Conservation (phyloP, 2,329 filamentous ascomycete genomes). For the Microcera coccophila region DNA sequence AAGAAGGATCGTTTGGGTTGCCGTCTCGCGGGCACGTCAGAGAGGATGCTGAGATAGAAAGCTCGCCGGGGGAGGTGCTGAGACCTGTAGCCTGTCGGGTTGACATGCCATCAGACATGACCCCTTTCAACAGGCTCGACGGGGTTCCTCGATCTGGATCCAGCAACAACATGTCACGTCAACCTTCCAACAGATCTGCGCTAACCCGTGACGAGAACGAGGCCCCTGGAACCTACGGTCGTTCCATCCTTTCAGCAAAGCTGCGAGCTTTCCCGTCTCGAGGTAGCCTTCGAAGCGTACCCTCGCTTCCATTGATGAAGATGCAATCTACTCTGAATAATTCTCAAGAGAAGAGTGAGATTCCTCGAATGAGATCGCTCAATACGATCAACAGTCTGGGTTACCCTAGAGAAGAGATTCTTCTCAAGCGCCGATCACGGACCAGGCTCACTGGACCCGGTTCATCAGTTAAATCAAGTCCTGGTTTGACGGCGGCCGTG, state of each 20-base stretch:
- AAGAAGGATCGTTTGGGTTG: conserved; percentile 4
- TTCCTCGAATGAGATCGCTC: conserved; percentile 24
- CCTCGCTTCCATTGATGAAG: conserved; percentile 23
- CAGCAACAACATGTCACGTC: neutral
- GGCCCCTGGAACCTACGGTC: conserved; percentile 4
- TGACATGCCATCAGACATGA: conserved; percentile 1
- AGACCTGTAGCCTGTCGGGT: neutral
- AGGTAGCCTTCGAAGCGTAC: conserved; percentile 20
- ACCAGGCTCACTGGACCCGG: conserved; percentile 14
- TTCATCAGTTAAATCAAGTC: conserved; percentile 30
- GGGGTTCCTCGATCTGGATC: conserved; percentile 7
- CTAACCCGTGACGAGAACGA: conserved; percentile 17
- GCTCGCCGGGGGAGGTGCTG: conserved; percentile 22
- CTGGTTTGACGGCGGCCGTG: conserved; percentile 14
- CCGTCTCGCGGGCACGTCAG: conserved; percentile 40
- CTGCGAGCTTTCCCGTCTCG: conserved; percentile 15
- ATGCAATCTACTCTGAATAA: neutral
- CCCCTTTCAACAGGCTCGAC: conserved; percentile 11
- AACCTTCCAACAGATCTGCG: neutral
- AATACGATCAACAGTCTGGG: conserved; percentile 20
- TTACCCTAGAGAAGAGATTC: conserved; percentile 15
- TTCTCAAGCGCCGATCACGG: conserved; percentile 19
- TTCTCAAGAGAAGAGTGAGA: neutral
- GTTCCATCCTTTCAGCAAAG: neutral
- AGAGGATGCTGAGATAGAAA: conserved; percentile 49